Conservation (phyloP, 2,329 filamentous ascomycete genomes). For the Sporothrix phasma region DNA sequence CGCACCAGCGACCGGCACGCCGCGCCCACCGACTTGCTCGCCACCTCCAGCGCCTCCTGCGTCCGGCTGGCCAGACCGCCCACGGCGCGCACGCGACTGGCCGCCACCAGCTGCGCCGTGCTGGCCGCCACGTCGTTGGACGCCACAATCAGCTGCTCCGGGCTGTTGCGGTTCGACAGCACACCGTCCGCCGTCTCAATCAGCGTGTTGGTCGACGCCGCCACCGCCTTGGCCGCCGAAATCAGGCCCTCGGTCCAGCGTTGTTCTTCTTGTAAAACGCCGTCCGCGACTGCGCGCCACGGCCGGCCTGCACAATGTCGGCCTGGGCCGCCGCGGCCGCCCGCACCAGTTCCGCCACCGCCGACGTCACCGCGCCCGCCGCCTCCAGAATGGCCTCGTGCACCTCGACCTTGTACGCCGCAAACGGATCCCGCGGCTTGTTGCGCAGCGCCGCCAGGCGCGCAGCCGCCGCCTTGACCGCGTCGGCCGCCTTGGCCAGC, state of each 20-base stretch:
- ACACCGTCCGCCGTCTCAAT: slow-evolving; percentile 98
- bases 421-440: slow-evolving; percentile 92
- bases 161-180: slow-evolving; percentile 80
- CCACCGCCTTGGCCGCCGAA: slow-evolving; percentile 92
- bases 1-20: slow-evolving; percentile 81
- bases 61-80: slow-evolving; percentile 89
- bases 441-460: slow-evolving; percentile 86
- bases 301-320: slow-evolving; percentile 90
- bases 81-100: slow-evolving; percentile 80
- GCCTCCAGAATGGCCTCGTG: slow-evolving; percentile 92
- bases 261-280: slow-evolving; percentile 99
- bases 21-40: slow-evolving; percentile 82
- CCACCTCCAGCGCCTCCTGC: slow-evolving; percentile 82
- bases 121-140: slow-evolving; percentile 95
- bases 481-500: slow-evolving; percentile 85
- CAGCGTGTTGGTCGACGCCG: slow-evolving; percentile 82
- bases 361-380: slow-evolving; percentile 84
- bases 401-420: slow-evolving; percentile 91
- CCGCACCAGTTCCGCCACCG: slow-evolving; percentile 89
- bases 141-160: slow-evolving; percentile 94
- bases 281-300: slow-evolving; percentile 74
- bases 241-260: slow-evolving; percentile 97
- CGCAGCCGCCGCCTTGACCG: slow-evolving; percentile 84
- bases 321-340: slow-evolving; percentile 87
- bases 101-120: slow-evolving; percentile 92